Percentiles rank a stretch among this genome's conserved stretches.
Conservation (phyloP, 2,329 filamentous ascomycete genomes). For the Xylaria sp. region DNA sequence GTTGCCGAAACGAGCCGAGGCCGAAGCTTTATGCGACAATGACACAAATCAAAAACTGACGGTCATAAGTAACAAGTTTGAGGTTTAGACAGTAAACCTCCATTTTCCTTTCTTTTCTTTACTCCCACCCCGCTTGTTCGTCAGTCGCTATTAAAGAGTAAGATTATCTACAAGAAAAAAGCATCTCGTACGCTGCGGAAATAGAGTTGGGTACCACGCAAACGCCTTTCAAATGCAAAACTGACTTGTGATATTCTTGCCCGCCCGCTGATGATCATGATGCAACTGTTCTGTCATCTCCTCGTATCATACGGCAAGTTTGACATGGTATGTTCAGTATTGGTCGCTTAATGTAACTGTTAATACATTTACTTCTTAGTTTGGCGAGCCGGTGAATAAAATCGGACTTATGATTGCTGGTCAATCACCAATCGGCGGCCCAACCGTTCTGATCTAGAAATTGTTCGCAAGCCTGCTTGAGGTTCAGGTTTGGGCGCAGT, state of each 20-base stretch:
- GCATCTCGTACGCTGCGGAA: conserved; percentile 24
- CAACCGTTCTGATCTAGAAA: conserved; percentile 90
- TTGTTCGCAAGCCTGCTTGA: conserved; percentile 85
- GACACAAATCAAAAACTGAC: neutral
- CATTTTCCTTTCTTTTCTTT: neutral
- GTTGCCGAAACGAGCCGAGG: conserved; percentile 5
- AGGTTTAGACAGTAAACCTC: neutral
- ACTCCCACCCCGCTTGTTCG: conserved; percentile 1
- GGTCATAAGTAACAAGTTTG: neutral
- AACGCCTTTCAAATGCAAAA: conserved; percentile 35
- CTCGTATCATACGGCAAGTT: neutral
- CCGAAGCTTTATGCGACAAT: neutral
- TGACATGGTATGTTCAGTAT: neutral
- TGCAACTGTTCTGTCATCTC: neutral
- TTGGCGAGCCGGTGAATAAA: neutral
- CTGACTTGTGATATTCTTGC: conserved; percentile 1
- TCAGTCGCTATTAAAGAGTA: conserved; percentile 8
- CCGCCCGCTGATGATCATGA: neutral
- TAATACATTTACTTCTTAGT: no score
- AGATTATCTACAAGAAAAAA: conserved; percentile 10
- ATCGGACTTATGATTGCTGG: neutral
- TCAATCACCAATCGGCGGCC: conserved; percentile 83
- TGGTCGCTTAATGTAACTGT: neutral
- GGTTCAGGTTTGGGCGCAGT: conserved; percentile 81
- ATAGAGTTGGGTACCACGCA: neutral